phyloP scores from a whole-genome alignment of 1,284 basidiomycete genomes.

The Dichomitus squalens region DNA sequence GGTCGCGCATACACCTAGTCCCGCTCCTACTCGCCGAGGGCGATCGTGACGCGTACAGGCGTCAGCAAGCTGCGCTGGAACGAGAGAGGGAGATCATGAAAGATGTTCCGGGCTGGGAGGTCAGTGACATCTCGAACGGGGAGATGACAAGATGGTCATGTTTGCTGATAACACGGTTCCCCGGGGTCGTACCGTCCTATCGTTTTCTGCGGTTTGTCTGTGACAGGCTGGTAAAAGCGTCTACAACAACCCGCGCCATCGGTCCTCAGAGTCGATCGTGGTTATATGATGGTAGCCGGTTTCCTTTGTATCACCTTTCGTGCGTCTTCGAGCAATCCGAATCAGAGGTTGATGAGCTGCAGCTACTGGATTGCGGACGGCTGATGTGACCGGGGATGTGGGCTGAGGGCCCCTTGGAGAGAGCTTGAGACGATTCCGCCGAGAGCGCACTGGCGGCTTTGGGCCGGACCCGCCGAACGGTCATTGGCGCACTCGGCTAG shows the following conservation, averaged over 20 bases:
- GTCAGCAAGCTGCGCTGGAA: slow-evolving; percentile 76
- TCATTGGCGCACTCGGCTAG: slow-evolving; percentile 5
- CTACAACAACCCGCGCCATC: slow-evolving; percentile 85
- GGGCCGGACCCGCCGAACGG: slow-evolving; percentile 7
- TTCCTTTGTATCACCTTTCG: slow-evolving; percentile 22
- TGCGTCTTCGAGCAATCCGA: slow-evolving; percentile 21
- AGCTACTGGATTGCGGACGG: slow-evolving; percentile 13
- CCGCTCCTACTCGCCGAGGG: slow-evolving; percentile 92
- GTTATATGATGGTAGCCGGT: slow-evolving; percentile 49
- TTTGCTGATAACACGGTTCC: slow-evolving; percentile 24
- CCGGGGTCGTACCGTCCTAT: slow-evolving; percentile 22
- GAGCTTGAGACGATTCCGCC: slow-evolving; percentile 22
- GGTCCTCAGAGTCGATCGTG: slow-evolving; percentile 62
- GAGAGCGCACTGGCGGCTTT: slow-evolving; percentile 5
- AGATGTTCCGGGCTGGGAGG: slow-evolving; percentile 94
- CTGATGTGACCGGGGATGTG: slow-evolving; percentile 5
- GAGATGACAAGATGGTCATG: slow-evolving; percentile 18
- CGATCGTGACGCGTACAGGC: slow-evolving; percentile 88
- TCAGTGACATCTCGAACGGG: slow-evolving; percentile 46
- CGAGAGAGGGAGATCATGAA: slow-evolving; percentile 96
- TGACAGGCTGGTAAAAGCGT: slow-evolving; percentile 77
- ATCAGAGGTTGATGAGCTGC: slow-evolving; percentile 27
- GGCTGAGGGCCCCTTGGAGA: slow-evolving; percentile 8
- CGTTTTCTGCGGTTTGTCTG: slow-evolving; percentile 17
- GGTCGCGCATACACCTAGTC: slow-evolving; percentile 95